Percentiles rank a stretch among this genome's conserved stretches.
Conservation (phyloP, 805 yeast genomes). For the Candida nemodendra region DNA sequence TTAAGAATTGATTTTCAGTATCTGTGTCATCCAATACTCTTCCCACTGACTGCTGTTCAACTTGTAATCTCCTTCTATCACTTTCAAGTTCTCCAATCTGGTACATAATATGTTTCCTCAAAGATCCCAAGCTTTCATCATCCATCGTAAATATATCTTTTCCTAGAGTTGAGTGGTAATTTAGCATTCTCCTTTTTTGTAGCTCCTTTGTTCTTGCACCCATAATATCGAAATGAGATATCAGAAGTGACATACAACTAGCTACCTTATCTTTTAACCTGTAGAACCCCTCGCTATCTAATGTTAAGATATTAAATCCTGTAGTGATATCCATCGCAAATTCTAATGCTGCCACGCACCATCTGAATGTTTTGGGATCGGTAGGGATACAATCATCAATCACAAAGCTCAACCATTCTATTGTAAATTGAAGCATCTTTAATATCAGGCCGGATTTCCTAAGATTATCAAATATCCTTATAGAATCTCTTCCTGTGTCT, state of each 20-base stretch:
- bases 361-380: conserved; percentile 85
- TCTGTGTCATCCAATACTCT: conserved; percentile 86
- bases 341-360: conserved; percentile 95
- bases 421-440: conserved; percentile 69
- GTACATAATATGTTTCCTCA: conserved; percentile 66
- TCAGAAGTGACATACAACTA: conserved; percentile 87
- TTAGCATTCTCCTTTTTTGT: conserved; percentile 52
- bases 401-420: conserved; percentile 90
- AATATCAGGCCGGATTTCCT: conserved; percentile 67
- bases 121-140: conserved; percentile 51
- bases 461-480: conserved; percentile 60
- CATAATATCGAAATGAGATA: conserved; percentile 97
- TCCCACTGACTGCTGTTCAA: conserved; percentile 63
- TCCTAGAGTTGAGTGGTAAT: conserved; percentile 46
- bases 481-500: conserved; percentile 75
- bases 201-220: conserved; percentile 88
- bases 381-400: conserved; percentile 95
- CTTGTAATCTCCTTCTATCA: conserved; percentile 42
- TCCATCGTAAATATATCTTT: conserved; percentile 57
- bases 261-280: conserved; percentile 79
- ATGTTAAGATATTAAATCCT: conserved; percentile 81
- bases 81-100: conserved; percentile 65
- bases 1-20: conserved; percentile 81
- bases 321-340: conserved; percentile 93
- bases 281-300: conserved; percentile 74